A percentile compares a stretch with the other conserved stretches of the same genome.
These are phyloP conservation scores for Populus tremula DNA, from an alignment of 345 rosid species.

Conservation along the genomic window DNA sequence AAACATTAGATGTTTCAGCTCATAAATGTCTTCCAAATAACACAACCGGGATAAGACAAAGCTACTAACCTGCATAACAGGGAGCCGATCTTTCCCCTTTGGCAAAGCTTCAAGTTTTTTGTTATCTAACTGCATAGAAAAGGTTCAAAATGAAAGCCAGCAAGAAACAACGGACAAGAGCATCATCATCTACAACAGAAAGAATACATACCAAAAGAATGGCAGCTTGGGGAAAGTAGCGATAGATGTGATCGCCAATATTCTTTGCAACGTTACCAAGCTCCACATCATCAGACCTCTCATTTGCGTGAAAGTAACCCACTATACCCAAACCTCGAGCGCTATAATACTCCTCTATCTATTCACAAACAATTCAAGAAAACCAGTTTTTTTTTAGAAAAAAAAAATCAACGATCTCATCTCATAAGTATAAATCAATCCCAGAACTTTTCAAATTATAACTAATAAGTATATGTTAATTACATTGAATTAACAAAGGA, in stretches of 20 bases:
- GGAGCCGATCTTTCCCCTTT: slow-evolving; percentile 60
- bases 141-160: background rate
- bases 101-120: slow-evolving; percentile 71
- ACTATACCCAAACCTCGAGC: slow-evolving; percentile 72
- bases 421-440: background rate
- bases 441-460: too few species aligned
- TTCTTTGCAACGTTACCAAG: slow-evolving; percentile 74
- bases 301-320: slow-evolving; percentile 93
- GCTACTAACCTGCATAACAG: slow-evolving; percentile 76
- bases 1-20: too few species aligned
- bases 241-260: slow-evolving; percentile 85
- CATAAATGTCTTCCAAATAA: too few species aligned
- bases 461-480: too few species aligned
- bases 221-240: slow-evolving; percentile 73
- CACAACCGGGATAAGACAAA: too few species aligned
- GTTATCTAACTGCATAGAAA: slow-evolving; percentile 66
- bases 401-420: background rate
- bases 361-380: slow-evolving; percentile 1
- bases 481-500: too few species aligned
- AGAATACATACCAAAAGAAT: slow-evolving; percentile 60
- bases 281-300: slow-evolving; percentile 73
- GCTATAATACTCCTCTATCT: slow-evolving; percentile 79
- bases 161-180: background rate
- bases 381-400: background rate
- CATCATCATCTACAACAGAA: background rate